Evolutionary conservation across 495 filamentous ascomycete species (phyloP).

Genomic region (Polyplosphaeria fusca): DNA sequence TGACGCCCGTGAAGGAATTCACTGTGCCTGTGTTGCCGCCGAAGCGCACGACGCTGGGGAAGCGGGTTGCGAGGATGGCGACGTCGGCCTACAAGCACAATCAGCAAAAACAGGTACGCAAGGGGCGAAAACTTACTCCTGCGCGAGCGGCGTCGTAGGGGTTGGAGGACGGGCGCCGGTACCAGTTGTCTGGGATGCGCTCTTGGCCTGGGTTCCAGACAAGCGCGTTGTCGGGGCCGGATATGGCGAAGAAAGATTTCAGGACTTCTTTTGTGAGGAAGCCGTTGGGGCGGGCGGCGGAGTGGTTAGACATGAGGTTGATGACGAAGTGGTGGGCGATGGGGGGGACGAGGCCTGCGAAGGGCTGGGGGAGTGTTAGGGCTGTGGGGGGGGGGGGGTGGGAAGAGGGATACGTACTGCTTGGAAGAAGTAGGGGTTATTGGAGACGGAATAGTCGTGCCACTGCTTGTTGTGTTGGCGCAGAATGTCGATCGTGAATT

Average conservation of each 20-base stretch:
- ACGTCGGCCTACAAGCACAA: constrained; percentile 40
- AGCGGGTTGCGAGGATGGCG: constrained; percentile 28
- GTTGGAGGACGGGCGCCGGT: constrained; percentile 42
- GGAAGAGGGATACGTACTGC: constrained; percentile 1
- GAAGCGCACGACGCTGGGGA: constrained; percentile 40
- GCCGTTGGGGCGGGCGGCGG: constrained; percentile 33
- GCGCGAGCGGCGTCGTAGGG: background rate
- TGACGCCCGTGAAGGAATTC: constrained; percentile 55
- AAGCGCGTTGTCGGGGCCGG: background rate
- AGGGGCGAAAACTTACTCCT: constrained; percentile 9
- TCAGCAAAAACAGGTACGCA: too few species aligned
- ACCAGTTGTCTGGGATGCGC: constrained; percentile 58
- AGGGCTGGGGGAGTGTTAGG: background rate
- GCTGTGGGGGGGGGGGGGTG: background rate
- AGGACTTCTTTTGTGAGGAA: constrained; percentile 14
- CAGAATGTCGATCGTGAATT: constrained; percentile 8
- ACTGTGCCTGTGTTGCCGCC: constrained; percentile 58
- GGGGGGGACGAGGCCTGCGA: constrained; percentile 8
- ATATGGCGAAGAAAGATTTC: constrained; percentile 9
- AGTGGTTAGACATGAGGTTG: constrained; percentile 36
- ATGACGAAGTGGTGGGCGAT: constrained; percentile 12
- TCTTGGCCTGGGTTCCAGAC: constrained; percentile 34
- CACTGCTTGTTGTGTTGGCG: constrained; percentile 9
- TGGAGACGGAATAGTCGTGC: background rate
- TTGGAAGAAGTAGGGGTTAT: constrained; percentile 16